Conservation (phyloP, 352 stramenopile species). For the Thalassiosira allenii region DNA sequence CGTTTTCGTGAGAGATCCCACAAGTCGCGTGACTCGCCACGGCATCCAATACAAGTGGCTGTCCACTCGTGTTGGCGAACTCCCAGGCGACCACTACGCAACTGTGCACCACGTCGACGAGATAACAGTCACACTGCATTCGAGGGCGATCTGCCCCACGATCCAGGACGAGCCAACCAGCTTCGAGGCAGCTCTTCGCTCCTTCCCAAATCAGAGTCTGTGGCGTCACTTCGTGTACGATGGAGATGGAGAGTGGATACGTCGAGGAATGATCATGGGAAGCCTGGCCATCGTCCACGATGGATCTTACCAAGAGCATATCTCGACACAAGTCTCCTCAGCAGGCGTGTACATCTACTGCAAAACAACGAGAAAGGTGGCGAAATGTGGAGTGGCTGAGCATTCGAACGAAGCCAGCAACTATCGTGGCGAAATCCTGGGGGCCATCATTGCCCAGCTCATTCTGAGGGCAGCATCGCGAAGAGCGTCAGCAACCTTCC, state of each 20-base stretch:
- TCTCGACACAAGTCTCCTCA: not conserved
- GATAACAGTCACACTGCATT: not conserved
- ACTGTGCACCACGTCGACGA: not conserved
- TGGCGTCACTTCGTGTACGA: not conserved
- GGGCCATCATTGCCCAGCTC: slow-evolving; percentile 8
- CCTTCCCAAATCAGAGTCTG: not conserved
- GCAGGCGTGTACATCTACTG: not conserved
- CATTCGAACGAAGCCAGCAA: not conserved
- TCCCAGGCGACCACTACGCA: not conserved
- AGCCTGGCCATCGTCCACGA: not conserved
- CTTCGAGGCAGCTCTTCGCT: not conserved
- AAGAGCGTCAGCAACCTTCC: too few relatives aligned
- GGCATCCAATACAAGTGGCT: not conserved
- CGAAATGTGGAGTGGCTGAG: not conserved
- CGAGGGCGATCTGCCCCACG: not conserved
- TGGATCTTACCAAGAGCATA: not conserved
- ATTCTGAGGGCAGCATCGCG: slow-evolving; percentile 6
- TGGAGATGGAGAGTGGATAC: slow-evolving; percentile 16
- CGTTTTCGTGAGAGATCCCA: not conserved
- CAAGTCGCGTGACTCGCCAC: not conserved
- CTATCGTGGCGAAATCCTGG: slow-evolving; percentile 25
- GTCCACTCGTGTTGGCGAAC: too few relatives aligned
- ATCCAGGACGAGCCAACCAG: not conserved
- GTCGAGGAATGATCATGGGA: not conserved
- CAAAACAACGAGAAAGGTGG: not conserved